Conservation (phyloP, 1,139 yeast genomes). For the Suhomyces taliae region DNA sequence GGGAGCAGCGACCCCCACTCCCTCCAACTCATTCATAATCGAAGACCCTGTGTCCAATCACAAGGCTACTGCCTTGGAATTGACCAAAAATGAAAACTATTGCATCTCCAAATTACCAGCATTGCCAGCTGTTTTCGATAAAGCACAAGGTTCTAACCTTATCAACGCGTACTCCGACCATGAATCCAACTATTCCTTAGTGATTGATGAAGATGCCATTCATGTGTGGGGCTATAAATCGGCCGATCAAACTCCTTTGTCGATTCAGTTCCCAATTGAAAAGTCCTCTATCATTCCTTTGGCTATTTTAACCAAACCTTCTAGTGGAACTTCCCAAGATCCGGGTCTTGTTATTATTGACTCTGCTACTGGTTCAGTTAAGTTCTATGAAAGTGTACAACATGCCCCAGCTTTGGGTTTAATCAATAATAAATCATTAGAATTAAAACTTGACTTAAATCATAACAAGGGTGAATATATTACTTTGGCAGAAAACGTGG, state of each 20-base stretch:
- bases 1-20: background rate
- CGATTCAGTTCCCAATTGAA: constrained; percentile 46
- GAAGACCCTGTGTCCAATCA: background rate
- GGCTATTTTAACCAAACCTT: constrained; percentile 67
- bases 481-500: constrained; percentile 59
- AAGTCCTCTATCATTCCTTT: constrained; percentile 36
- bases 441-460: constrained; percentile 38
- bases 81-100: constrained; percentile 61
- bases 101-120: constrained; percentile 64
- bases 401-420: constrained; percentile 70
- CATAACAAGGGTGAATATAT: constrained; percentile 52
- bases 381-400: constrained; percentile 67
- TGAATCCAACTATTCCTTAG: constrained; percentile 54
- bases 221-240: constrained; percentile 73
- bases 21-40: background rate
- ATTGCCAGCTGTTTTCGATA: constrained; percentile 45
- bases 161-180: constrained; percentile 56
- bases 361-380: constrained; percentile 53
- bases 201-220: constrained; percentile 50
- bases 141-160: constrained; percentile 14
- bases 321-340: constrained; percentile 55
- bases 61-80: constrained; percentile 33
- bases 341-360: constrained; percentile 71
- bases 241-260: constrained; percentile 58
- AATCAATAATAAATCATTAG: constrained; percentile 43